A percentile compares a stretch with the other conserved stretches of the same genome.
Evolutionary conservation across 1,284 basidiomycete species (phyloP).

Genomic region (Microstroma glucosiphilum): DNA sequence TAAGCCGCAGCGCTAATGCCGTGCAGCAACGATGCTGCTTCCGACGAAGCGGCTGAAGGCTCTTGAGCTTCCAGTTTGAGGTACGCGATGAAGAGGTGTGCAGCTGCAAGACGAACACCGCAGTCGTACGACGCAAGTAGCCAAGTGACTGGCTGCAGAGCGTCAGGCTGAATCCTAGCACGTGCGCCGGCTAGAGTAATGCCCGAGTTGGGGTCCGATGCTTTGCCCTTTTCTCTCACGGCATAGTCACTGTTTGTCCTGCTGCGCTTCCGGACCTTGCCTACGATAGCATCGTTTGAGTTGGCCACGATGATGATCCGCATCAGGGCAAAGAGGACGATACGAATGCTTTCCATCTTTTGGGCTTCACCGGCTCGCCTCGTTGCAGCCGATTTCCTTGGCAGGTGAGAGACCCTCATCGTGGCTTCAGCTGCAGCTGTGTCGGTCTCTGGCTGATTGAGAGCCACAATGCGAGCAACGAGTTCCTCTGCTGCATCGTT

Average conservation of each 20-base stretch:
- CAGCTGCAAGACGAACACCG: slow-evolving; percentile 33
- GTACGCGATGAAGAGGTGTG: slow-evolving; percentile 35
- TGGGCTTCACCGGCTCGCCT: slow-evolving; percentile 12
- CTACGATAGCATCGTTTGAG: slow-evolving; percentile 43
- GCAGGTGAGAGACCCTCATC: slow-evolving; percentile 41
- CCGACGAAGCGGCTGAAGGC: slow-evolving; percentile 18
- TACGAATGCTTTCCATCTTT: slow-evolving; percentile 64
- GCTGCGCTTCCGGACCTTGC: not conserved
- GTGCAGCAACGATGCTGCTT: slow-evolving; percentile 33
- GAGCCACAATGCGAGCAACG: slow-evolving; percentile 65
- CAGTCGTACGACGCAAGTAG: slow-evolving; percentile 34
- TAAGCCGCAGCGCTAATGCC: slow-evolving; percentile 36
- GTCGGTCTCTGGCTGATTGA: slow-evolving; percentile 63
- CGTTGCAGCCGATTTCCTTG: slow-evolving; percentile 36
- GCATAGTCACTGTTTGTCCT: too few species aligned
- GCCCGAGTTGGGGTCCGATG: slow-evolving; percentile 15
- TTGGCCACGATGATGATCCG: slow-evolving; percentile 59
- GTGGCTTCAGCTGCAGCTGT: slow-evolving; percentile 37
- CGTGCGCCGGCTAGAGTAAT: slow-evolving; percentile 29
- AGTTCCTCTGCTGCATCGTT: slow-evolving; percentile 85
- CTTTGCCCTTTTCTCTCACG: slow-evolving; percentile 26
- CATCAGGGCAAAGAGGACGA: slow-evolving; percentile 64
- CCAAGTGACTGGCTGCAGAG: slow-evolving; percentile 26
- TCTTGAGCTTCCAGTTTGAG: slow-evolving; percentile 27
- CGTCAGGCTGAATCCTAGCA: slow-evolving; percentile 27